Evolutionary conservation across 495 filamentous ascomycete species (phyloP), one percentile per base, ranked within the genome.

Genomic region (Apiosordaria backusii): DNA sequence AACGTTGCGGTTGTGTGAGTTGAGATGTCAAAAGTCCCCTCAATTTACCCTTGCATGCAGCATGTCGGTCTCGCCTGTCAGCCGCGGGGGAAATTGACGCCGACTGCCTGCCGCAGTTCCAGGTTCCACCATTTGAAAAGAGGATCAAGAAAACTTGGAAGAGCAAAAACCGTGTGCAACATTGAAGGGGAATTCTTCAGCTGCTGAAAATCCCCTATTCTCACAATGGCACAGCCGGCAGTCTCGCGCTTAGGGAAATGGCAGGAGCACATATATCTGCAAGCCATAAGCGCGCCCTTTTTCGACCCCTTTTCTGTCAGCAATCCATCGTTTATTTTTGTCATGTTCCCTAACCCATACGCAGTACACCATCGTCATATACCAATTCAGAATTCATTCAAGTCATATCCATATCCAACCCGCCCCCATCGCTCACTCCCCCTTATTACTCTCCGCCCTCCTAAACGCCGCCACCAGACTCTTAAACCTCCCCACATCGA

Each of bases 401-500:
- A 13, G 10, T 45, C 35, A 15, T 45, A 7, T 13, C 3, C 4
- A 55, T 13, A 55, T 55, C 7, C 45, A n/a, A 45, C 19, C 29
- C 55, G 15, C 24, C 19, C 63, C 63, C n/a, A 3, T 53, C 35
- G 16, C 40, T 18, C 25, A 13, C 18, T 24, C 65, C 15, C 26
- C 60, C 10, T 22, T 24, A 40, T 4, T 29, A 23, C n/a, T 52
- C 4, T 21, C 27, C 19, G 23, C 54, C 18, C 19, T 54, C 26
- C 19, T 60, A 29, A 40, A 57, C 1, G 50, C 21, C 57, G 19
- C 65, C 18, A 50, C 25, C 21, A 55, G 58, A 72, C 71, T 21
- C 67, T 60, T 83, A 67, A 95, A 91, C 18, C 86, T 1, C 27
- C 78, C 80, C 59, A 89, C 74, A 78, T 95, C 88, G 72, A 97